Base-by-base conservation (phyloP, 2,329 filamentous ascomycete species). In the Zasmidium angulare region DNA sequence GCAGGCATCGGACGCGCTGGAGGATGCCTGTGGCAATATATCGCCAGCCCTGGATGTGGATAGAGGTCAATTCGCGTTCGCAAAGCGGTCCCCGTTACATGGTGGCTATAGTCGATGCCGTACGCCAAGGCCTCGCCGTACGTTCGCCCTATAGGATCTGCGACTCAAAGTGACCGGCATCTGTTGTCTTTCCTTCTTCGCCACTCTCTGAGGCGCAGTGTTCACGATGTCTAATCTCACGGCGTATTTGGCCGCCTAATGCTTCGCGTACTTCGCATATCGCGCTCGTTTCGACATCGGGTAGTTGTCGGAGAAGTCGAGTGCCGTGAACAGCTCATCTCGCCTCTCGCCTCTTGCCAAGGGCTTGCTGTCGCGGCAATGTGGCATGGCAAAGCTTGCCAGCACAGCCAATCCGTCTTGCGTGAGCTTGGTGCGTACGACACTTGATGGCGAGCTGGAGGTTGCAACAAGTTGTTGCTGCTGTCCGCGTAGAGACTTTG, bases 311-410 rank as follows among this genome's bases (percentile, higher is more conserved):
- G 36, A 3, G 6, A 43, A 43, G 14, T 17, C 14, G 11, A 7
- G 14, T 36, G 6, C 36, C 36, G 36, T 17, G 36, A 17, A 43
- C 26, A 43, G 36, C 36, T 43, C 36, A 17, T 43, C 36, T 43
- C 26, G 26, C n/a, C n/a, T 7, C 29, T 36, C 29, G 29, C 14
- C 29, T 36, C 29, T 36, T 36, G 29, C 36, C 36, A 43, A 43
- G 36, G 36, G 36, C 36, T 43, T 43, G 36, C n/a, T 43, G 46
- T 49, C 46, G 46, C 17, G 46, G 46, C 50, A 43, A 19, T 46
- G 53, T 53, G 58, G 52, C 58, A 46, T 52, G 12, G 48, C 52
- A 56, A 55, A 60, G 58, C 58, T 60, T 60, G 53, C 47, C 21
- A 50, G 20, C 29, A 47, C 51, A 59, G 51, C 51, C 57, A 55